Base-by-base conservation (phyloP, 73 alveolate species). In the Durusdinium trenchii region DNA sequence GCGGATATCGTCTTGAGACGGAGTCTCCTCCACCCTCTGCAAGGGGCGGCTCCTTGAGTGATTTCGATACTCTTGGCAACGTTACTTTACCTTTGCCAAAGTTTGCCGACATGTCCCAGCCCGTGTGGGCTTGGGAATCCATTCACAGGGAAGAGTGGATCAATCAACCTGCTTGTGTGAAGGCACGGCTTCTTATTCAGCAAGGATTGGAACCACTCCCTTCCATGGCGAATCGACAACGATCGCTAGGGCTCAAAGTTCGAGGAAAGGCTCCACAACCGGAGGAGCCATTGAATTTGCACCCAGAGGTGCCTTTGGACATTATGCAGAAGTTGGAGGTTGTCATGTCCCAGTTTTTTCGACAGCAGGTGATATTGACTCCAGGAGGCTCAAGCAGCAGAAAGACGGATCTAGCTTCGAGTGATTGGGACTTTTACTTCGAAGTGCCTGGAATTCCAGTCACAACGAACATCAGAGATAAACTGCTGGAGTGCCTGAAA, bases 341-440 rank as follows among this genome's bases (percentile, higher is more conserved):
- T 18, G 78, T 1, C 7, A 1, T 84, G 94, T 9, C 78, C 28
- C 3, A 32, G 0, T 84, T n/a, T 35, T 84, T 84, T 48, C 57
- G 57, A 14, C 32, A 84, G 9, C 26, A 36, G 18, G 94, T 84
- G 54, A 30, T 62, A 12, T 42, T 84, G 54, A 50, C 16, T 20
- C 52, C 79, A 28, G 94, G 79, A 7, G 94, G 94, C 9, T 84
- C 94, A 36, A 14, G 79, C 78, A 84, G 94, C 52, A 75, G 94
- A n/a, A 20, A 0, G 57, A 84, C 94, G 7, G 94, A 84, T 9
- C 57, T 84, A 54, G 43, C 18, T 12, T 51, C 94, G 0, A 84
- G 94, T 28, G 94, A 84, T 52, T 54, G 78, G 76, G 94, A 84
- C 78, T 50, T 20, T 54, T 84, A 84, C 20, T 84, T 84, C 46